Conservation (phyloP, 805 yeast genomes). For the Saccharomyces eubayanus region DNA sequence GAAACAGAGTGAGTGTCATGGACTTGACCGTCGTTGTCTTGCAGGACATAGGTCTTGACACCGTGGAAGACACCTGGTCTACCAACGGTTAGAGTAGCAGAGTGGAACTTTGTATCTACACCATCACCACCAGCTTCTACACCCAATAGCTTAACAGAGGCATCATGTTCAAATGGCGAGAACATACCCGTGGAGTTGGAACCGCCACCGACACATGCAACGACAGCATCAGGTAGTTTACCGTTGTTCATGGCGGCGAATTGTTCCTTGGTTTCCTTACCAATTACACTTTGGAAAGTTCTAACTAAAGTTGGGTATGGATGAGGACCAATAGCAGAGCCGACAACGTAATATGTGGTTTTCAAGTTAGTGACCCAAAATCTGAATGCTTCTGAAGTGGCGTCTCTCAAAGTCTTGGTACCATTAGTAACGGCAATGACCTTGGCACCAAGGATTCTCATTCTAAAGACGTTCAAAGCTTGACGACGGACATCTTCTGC, state of each 20-base stretch:
- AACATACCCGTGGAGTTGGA: slow-evolving; percentile 95
- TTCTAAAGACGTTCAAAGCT: slow-evolving; percentile 94
- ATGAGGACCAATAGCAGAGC: slow-evolving; percentile 98
- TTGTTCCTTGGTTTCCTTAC: slow-evolving; percentile 88
- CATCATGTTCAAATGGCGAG: slow-evolving; percentile 82
- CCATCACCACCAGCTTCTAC: slow-evolving; percentile 99
- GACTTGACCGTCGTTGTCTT: slow-evolving; percentile 88
- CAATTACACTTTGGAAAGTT: slow-evolving; percentile 96
- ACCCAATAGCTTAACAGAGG: slow-evolving; percentile 73
- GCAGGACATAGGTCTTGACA: slow-evolving; percentile 87
- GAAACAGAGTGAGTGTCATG: slow-evolving; percentile 97
- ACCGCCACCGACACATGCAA: slow-evolving; percentile 99
- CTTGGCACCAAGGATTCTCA: slow-evolving; percentile 92
- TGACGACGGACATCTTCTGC: slow-evolving; percentile 99
- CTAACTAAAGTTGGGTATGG: slow-evolving; percentile 97
- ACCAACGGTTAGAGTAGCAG: slow-evolving; percentile 94
- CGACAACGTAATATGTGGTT: slow-evolving; percentile 89
- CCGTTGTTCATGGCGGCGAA: slow-evolving; percentile 72
- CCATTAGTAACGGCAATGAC: slow-evolving; percentile 92
- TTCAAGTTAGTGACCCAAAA: slow-evolving; percentile 85
- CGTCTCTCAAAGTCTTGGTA: slow-evolving; percentile 92
- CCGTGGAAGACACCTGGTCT: slow-evolving; percentile 97
- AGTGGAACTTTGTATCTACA: slow-evolving; percentile 75
- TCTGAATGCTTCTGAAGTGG: slow-evolving; percentile 94
- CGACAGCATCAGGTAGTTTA: slow-evolving; percentile 82